Percentiles rank a stretch among this genome's conserved stretches.
Evolutionary conservation across 140 eudicot species (phyloP).

Genomic region (Flaveria floridana): DNA sequence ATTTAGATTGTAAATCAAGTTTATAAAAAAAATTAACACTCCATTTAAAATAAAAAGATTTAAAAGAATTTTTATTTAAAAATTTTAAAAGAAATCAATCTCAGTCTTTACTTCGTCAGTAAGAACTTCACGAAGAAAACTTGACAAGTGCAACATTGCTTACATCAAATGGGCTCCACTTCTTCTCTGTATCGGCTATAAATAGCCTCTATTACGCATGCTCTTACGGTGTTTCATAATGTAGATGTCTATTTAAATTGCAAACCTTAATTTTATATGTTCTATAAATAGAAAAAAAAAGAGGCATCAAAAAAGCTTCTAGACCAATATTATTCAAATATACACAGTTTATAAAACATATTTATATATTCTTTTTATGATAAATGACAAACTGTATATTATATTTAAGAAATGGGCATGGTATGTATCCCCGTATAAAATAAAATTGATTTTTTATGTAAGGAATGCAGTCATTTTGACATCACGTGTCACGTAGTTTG

Average conservation of each 20-base stretch:
- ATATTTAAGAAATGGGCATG: not conserved
- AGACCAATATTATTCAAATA: not conserved
- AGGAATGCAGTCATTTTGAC: not conserved
- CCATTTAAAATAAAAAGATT: too few relatives aligned
- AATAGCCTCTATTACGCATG: not conserved
- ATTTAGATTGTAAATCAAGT: too few relatives aligned
- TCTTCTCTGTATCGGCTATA: not conserved
- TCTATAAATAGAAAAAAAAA: not conserved
- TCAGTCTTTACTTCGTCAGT: not conserved
- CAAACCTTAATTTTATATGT: not conserved
- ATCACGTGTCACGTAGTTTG: conserved; percentile 8
- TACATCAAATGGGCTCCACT: not conserved
- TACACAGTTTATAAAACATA: not conserved
- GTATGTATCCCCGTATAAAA: not conserved
- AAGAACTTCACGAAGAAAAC: not conserved
- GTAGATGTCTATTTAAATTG: not conserved
- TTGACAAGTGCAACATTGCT: not conserved
- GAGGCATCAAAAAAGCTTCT: not conserved
- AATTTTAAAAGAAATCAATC: not conserved
- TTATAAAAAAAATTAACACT: too few relatives aligned
- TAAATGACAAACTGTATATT: not conserved
- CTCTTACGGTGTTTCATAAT: not conserved
- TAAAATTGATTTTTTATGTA: not conserved
- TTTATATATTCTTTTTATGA: not conserved
- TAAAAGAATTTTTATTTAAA: too few relatives aligned